Evolutionary conservation across 2,329 filamentous ascomycete genomes (phyloP), one percentile per base, ranked within the genome.

Genomic region (Endothia cerciana): DNA sequence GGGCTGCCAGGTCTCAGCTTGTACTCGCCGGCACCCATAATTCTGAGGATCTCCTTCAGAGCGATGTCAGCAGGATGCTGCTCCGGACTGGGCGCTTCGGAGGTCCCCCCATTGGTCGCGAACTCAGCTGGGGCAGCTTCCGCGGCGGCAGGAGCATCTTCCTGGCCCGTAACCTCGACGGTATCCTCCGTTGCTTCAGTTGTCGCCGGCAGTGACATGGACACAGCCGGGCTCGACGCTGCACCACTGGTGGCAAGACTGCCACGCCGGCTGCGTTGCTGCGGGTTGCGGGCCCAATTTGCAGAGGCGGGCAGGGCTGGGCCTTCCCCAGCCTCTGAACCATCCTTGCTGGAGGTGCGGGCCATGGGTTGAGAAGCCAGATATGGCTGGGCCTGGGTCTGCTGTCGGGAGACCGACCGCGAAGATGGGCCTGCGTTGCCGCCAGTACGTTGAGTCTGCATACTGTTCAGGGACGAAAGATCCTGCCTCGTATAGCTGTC

Each of bases 401-500:
- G 82, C 70, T 85, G 85, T 62, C 86, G 80, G 22, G 85, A 85
- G 25, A 81, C 81, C 7, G 84, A 80, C 22, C 85, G 83, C 17
- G 83, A 82, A 6, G 87, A 85, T 15, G 83, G 79, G 38, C 79
- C 83, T 49, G 82, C 80, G 61, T 80, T 80, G 2, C 82, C 80
- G 19, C 38, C 49, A 13, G 38, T n/a, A 6, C 61, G 61, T 15
- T 56, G 55, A 17, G 55, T 63, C 69, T 90, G 91, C 65, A 93
- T 89, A 67, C 92, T 94, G 73, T 97, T 98, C 83, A 97, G 92
- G 22, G 94, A 96, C 1, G 94, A 98, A 45, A 98, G 80, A 77
- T 97, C 94, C 76, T 97, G 93, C 58, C 95, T 87, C 10, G 93
- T 97, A 76, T 97, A 98, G 78, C 93, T 97, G 74, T 98, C 94